Evolutionary conservation across 2,329 filamentous ascomycete genomes (phyloP).

Genomic region (Clathrospora elynae): DNA sequence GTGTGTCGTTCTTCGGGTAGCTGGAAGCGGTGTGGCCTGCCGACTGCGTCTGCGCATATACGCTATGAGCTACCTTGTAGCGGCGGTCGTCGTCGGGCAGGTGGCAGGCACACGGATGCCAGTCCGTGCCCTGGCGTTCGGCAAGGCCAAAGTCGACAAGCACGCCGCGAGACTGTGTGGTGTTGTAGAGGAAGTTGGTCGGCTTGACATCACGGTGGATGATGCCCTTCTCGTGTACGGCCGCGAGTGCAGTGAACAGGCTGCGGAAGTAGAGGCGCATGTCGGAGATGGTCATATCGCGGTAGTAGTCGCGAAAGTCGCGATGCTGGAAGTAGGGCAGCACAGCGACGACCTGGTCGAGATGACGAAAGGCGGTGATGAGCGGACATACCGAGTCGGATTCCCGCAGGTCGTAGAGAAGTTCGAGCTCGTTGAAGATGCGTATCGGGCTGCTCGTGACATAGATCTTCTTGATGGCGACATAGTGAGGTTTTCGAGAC

Average conservation of each 20-base stretch:
- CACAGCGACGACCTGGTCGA: constrained; percentile 93
- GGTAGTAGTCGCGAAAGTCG: constrained; percentile 94
- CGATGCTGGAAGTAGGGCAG: constrained; percentile 94
- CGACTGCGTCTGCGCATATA: constrained; percentile 62
- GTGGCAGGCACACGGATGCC: constrained; percentile 81
- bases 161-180: constrained; percentile 77
- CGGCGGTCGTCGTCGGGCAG: constrained; percentile 67
- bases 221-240: constrained; percentile 82
- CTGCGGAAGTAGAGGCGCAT: constrained; percentile 89
- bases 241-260: constrained; percentile 80
- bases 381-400: constrained; percentile 89
- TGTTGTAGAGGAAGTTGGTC: constrained; percentile 95
- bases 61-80: constrained; percentile 59
- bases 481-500: constrained; percentile 68
- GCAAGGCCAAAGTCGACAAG: constrained; percentile 99
- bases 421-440: constrained; percentile 94
- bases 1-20: constrained; percentile 87
- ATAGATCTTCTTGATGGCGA: constrained; percentile 99
- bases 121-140: constrained; percentile 73
- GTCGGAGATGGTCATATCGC: constrained; percentile 82
- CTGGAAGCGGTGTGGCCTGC: constrained; percentile 56
- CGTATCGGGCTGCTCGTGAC: constrained; percentile 93
- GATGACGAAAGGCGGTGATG: constrained; percentile 93
- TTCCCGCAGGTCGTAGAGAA: constrained; percentile 83
- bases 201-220: constrained; percentile 96